Evolutionary conservation across 2,329 filamentous ascomycete species (phyloP).

Genomic region (Periglandula ipomoeae): DNA sequence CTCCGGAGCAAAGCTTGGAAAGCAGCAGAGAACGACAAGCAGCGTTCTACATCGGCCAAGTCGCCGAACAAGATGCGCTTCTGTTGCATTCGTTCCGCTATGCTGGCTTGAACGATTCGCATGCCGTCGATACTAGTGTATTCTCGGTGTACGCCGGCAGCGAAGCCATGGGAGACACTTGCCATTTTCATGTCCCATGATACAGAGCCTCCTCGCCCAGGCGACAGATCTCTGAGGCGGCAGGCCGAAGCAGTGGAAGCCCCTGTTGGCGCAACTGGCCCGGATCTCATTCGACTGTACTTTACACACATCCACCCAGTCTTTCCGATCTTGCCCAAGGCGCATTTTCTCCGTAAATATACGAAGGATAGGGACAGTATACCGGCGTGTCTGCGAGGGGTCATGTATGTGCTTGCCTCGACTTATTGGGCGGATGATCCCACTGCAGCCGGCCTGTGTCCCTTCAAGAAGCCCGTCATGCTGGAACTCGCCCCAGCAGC

Average conservation of each 20-base stretch:
- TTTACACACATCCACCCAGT: neutral
- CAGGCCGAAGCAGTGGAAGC: neutral
- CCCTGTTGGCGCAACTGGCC: neutral
- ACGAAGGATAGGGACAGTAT: neutral
- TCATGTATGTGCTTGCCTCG: neutral
- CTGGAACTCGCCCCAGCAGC: slow-evolving; percentile 31
- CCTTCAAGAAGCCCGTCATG: slow-evolving; percentile 30
- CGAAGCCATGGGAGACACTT: neutral
- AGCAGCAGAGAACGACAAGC: neutral
- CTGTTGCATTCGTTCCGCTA: neutral
- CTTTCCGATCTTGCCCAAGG: neutral
- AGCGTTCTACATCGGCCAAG: neutral
- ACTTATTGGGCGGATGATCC: slow-evolving; percentile 31
- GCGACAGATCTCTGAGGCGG: neutral
- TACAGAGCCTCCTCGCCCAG: neutral
- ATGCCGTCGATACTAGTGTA: neutral
- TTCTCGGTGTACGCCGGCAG: neutral
- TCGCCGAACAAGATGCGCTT: neutral
- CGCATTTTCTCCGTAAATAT: neutral
- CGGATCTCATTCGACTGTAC: neutral
- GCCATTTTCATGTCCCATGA: neutral
- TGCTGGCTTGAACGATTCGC: neutral
- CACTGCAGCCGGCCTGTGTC: slow-evolving; percentile 19
- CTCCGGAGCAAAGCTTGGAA: neutral
- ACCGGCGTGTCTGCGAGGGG: neutral